These are phyloP conservation scores for Mucor sp. DNA, from an alignment of 371 early-diverging fungal species.

Conservation along the genomic window DNA sequence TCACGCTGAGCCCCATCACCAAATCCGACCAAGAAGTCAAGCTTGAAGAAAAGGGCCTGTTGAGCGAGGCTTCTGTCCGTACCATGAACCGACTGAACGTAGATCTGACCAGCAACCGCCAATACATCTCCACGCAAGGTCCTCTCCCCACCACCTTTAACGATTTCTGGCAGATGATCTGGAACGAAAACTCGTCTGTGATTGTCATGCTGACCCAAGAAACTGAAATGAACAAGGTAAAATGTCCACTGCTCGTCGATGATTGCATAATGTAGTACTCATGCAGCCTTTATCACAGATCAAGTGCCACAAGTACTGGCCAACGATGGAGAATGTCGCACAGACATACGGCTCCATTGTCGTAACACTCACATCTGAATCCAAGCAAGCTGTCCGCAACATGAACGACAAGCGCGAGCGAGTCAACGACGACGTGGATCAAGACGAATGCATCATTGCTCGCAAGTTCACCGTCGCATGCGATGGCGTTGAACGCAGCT, in stretches of 20 bases:
- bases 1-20: background rate
- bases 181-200: slow-evolving; percentile 71
- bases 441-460: slow-evolving; percentile 22
- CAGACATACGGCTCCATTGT: slow-evolving; percentile 31
- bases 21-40: slow-evolving; percentile 6
- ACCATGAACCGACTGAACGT: slow-evolving; percentile 9
- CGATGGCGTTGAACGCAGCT: slow-evolving; percentile 21
- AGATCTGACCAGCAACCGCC: slow-evolving; percentile 5
- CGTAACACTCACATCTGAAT: slow-evolving; percentile 26
- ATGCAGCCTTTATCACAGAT: slow-evolving; percentile 21
- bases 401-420: slow-evolving; percentile 25
- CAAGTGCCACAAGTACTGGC: slow-evolving; percentile 76
- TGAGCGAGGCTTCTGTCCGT: slow-evolving; percentile 19
- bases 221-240: slow-evolving; percentile 71
- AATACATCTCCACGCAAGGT: slow-evolving; percentile 84
- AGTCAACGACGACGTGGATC: background rate
- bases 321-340: slow-evolving; percentile 30
- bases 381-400: slow-evolving; percentile 19
- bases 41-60: slow-evolving; percentile 11
- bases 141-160: slow-evolving; percentile 77
- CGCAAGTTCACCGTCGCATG: slow-evolving; percentile 8
- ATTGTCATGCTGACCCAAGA: slow-evolving; percentile 88
- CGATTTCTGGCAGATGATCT: slow-evolving; percentile 89
- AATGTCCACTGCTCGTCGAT: slow-evolving; percentile 19
- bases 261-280: background rate